Conservation (phyloP, 805 yeast species). For the Teunomyces panamensis region DNA sequence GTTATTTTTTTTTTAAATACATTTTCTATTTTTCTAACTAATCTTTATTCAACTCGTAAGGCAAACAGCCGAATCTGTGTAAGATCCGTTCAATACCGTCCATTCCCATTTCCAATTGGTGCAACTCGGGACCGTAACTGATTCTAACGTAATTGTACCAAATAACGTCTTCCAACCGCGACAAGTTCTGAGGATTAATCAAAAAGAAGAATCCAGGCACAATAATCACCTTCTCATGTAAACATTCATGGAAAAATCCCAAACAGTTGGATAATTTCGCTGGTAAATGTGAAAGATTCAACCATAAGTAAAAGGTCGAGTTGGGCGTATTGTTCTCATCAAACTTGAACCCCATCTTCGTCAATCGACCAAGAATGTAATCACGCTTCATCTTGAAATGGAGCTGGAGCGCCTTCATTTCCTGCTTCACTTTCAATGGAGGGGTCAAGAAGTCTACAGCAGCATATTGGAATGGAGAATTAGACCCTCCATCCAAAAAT, state of each 20-base stretch:
- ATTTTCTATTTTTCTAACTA: no score
- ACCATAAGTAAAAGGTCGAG: conserved; percentile 60
- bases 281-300: conserved; percentile 53
- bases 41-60: conserved; percentile 18
- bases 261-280: conserved; percentile 55
- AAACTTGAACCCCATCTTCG: conserved; percentile 53
- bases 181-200: conserved; percentile 51
- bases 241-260: conserved; percentile 62
- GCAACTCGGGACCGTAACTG: conserved; percentile 59
- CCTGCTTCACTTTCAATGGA: conserved; percentile 41
- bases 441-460: conserved; percentile 56
- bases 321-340: conserved; percentile 45
- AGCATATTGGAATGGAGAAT: conserved; percentile 60
- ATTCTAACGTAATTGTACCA: conserved; percentile 59
- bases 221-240: conserved; percentile 56
- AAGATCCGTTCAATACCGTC: conserved; percentile 56
- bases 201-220: conserved; percentile 65
- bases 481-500: conserved; percentile 58
- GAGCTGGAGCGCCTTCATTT: conserved; percentile 55
- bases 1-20: background rate
- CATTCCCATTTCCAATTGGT: conserved; percentile 52
- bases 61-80: conserved; percentile 41
- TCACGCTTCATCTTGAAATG: conserved; percentile 59
- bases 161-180: conserved; percentile 49
- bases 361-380: conserved; percentile 47